Percentiles rank a stretch among this genome's conserved stretches.
Evolutionary conservation across 352 stramenopile species (phyloP).

Genomic region (Hyaloperonospora brassicae): DNA sequence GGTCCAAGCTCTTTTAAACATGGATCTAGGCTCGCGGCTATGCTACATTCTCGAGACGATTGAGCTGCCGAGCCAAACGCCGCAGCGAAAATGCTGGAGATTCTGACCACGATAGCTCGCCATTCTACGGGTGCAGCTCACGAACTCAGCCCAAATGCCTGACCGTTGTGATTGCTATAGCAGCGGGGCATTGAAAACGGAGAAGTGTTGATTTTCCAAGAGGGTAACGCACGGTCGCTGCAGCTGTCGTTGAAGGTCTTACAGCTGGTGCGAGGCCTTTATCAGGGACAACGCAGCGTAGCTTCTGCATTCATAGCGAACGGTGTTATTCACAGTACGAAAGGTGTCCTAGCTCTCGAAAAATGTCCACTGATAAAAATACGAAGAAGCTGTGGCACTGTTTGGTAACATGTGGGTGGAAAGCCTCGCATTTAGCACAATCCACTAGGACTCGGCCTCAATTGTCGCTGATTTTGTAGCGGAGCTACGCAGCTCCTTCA

Average conservation of each 20-base stretch:
- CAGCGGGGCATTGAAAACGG: conserved; percentile 47
- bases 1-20: conserved; percentile 48
- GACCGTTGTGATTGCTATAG: conserved; percentile 37
- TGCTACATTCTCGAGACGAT: conserved; percentile 46
- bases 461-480: conserved; percentile 71
- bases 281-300: conserved; percentile 39
- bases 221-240: conserved; percentile 23
- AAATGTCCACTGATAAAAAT: no score
- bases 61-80: conserved; percentile 33
- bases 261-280: conserved; percentile 36
- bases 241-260: conserved; percentile 36
- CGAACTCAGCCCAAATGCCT: conserved; percentile 36
- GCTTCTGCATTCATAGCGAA: conserved; percentile 29
- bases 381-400: no score
- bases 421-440: conserved; percentile 54
- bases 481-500: no score
- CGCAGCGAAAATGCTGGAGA: conserved; percentile 52
- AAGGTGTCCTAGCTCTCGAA: no score
- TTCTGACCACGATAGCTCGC: conserved; percentile 34
- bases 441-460: conserved; percentile 49
- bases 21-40: conserved; percentile 45
- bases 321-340: no score
- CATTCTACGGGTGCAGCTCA: conserved; percentile 45
- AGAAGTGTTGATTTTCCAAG: conserved; percentile 29
- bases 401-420: conserved; percentile 50